A percentile compares a stretch with the other conserved stretches of the same genome.
Conservation (phyloP, 768 basidiomycete genomes). For the Pulveroboletus sp. region DNA sequence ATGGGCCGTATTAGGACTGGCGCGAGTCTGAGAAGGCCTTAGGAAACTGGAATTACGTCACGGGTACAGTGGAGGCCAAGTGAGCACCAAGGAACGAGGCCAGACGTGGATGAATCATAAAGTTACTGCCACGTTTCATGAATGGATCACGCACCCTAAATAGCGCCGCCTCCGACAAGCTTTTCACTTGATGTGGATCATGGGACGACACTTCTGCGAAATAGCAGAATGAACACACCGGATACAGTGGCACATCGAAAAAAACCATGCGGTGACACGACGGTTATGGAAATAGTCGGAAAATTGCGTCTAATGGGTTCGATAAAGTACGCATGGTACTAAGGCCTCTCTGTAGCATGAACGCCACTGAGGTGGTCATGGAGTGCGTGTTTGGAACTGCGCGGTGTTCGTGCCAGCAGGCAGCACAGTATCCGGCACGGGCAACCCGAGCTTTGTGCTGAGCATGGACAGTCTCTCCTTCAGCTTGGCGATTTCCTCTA, state of each 20-base stretch:
- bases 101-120: background rate
- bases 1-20: background rate
- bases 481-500: constrained; percentile 38
- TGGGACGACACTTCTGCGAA: background rate
- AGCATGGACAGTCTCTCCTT: constrained; percentile 35
- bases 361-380: background rate
- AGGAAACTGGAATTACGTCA: background rate
- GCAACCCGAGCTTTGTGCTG: constrained; percentile 30
- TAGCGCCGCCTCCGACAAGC: background rate
- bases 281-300: background rate
- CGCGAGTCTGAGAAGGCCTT: background rate
- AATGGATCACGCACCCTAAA: background rate
- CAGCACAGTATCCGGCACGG: constrained; percentile 1
- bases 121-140: background rate
- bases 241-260: background rate
- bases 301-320: background rate
- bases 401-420: background rate
- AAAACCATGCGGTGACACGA: constrained; percentile 1
- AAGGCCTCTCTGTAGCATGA: background rate
- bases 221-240: background rate
- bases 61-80: background rate
- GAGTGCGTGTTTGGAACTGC: background rate
- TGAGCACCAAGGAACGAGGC: background rate
- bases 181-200: background rate
- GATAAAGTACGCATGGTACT: background rate